A percentile compares a stretch with the other conserved stretches of the same genome.
Conservation (phyloP, 306 rosid genomes). For the Pterocarpus santalinus region DNA sequence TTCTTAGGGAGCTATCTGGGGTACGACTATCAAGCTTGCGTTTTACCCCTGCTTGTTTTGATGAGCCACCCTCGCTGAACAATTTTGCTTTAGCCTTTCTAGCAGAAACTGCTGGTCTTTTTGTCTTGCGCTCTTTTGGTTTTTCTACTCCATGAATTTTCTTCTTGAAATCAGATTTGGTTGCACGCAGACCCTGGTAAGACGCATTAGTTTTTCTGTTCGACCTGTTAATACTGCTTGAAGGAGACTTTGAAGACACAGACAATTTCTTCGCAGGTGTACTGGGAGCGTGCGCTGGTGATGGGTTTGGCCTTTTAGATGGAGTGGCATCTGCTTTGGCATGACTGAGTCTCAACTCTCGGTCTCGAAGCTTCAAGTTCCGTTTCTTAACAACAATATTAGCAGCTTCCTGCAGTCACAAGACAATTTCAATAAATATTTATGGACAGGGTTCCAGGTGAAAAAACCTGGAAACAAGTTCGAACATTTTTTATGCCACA, state of each 20-base stretch:
- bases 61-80: conserved; percentile 47
- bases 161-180: conserved; percentile 71
- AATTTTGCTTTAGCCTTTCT: conserved; percentile 64
- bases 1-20: conserved; percentile 65
- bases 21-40: conserved; percentile 85
- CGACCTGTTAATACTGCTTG: conserved; percentile 45
- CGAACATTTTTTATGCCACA: not conserved
- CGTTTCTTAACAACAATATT: conserved; percentile 63
- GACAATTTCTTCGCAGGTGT: conserved; percentile 65
- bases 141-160: conserved; percentile 54
- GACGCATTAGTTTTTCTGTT: conserved; percentile 50
- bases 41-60: conserved; percentile 70
- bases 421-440: conserved; percentile 16
- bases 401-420: conserved; percentile 80
- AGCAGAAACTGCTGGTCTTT: conserved; percentile 92
- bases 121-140: conserved; percentile 57
- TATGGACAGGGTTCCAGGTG: not conserved
- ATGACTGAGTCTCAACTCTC: conserved; percentile 70
- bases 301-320: conserved; percentile 58
- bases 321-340: conserved; percentile 66
- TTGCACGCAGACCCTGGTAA: conserved; percentile 88
- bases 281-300: conserved; percentile 44
- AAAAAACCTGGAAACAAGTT: conserved; percentile 13
- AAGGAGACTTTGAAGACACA: conserved; percentile 52
- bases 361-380: conserved; percentile 73